Evolutionary conservation across 306 rosid genomes (phyloP).

Genomic region (Cyamopsis tetragonoloba): DNA sequence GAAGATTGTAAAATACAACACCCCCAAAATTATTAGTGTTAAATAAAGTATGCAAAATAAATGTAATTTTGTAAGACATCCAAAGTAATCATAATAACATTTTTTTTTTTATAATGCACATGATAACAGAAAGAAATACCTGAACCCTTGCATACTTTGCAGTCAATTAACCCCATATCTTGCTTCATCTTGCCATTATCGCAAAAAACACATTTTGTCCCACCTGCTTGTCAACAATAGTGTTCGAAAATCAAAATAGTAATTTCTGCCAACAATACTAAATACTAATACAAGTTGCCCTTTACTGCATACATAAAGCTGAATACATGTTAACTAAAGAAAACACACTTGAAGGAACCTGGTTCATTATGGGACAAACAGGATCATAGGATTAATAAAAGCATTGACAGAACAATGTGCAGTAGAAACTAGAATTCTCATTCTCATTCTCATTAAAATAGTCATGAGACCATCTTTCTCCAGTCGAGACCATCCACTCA

Average conservation of each 20-base stretch:
- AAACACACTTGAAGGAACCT: not conserved
- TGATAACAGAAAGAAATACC: slow-evolving; percentile 46
- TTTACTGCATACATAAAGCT: not conserved
- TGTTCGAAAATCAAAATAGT: slow-evolving; percentile 4
- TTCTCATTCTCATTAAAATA: not conserved
- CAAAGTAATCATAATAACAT: not conserved
- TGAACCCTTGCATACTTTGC: slow-evolving; percentile 96
- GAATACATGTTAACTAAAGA: not conserved
- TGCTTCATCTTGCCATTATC: slow-evolving; percentile 82
- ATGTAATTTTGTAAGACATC: not conserved
- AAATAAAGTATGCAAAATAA: not conserved
- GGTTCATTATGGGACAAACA: not conserved
- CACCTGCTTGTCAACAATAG: slow-evolving; percentile 54
- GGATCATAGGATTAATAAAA: not conserved
- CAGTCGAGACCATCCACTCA: not conserved
- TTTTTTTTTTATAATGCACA: not conserved
- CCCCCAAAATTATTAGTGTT: not conserved
- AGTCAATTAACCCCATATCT: slow-evolving; percentile 64
- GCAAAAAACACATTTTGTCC: slow-evolving; percentile 90
- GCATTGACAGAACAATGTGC: not conserved
- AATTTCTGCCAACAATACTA: not conserved
- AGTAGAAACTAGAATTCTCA: not conserved
- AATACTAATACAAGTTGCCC: not conserved
- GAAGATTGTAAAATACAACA: not conserved
- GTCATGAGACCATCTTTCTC: not conserved